These are phyloP conservation scores for Macadamia tetraphylla DNA, from an alignment of 164 flowering plant species.

Conservation along the genomic window DNA sequence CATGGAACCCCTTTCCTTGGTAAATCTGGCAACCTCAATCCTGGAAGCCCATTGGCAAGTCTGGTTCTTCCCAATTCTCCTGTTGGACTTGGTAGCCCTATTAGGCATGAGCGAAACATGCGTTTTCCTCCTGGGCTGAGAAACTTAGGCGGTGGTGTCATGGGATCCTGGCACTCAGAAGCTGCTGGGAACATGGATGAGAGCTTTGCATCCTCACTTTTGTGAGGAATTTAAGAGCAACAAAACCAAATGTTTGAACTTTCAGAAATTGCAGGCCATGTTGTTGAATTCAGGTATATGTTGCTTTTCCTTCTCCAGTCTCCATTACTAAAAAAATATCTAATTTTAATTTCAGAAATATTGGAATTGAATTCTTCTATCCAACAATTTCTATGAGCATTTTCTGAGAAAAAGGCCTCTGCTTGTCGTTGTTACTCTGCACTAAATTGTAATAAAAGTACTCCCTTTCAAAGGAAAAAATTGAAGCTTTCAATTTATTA, in stretches of 20 bases:
- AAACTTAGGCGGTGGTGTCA: slow-evolving; percentile 49
- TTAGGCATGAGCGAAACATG: slow-evolving; percentile 50
- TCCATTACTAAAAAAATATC: too few species aligned
- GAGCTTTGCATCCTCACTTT: slow-evolving; percentile 59
- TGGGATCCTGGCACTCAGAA: slow-evolving; percentile 70
- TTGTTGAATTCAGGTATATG: slow-evolving; percentile 84
- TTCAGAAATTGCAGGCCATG: slow-evolving; percentile 81
- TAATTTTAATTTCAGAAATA: background rate
- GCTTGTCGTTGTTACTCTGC: too few species aligned
- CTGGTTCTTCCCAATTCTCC: slow-evolving; percentile 59
- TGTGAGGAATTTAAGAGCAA: slow-evolving; percentile 87
- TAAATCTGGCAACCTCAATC: slow-evolving; percentile 45
- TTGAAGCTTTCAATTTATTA: too few species aligned
- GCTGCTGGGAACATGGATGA: slow-evolving; percentile 46
- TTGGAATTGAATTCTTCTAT: slow-evolving; percentile 3
- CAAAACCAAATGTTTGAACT: slow-evolving; percentile 83
- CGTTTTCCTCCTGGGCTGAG: slow-evolving; percentile 70
- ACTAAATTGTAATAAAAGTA: too few species aligned
- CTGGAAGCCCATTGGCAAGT: slow-evolving; percentile 52
- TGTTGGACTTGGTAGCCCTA: slow-evolving; percentile 55
- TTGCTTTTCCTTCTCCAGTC: background rate
- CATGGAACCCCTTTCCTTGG: slow-evolving; percentile 45
- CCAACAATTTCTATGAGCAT: slow-evolving; percentile 3
- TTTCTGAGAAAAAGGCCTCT: too few species aligned
- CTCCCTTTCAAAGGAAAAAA: too few species aligned